Evolutionary conservation across 805 yeast species (phyloP), one percentile per base, ranked within the genome.

Genomic region (Nematodospora valgi): DNA sequence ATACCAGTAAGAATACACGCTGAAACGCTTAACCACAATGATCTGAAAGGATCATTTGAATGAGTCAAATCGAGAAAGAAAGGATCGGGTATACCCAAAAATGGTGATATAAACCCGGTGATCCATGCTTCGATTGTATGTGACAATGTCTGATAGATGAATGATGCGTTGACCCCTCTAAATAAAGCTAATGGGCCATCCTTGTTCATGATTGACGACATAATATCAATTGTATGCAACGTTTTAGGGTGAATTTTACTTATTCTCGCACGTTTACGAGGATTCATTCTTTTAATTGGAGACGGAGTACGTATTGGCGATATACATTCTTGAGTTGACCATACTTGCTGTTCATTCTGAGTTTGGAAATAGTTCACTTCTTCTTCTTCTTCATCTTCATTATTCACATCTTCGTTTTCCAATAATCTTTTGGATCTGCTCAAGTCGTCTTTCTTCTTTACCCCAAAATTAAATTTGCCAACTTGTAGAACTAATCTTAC

Each of bases 61-160:
- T 85, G 93, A 14, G 86, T 71, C 33, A 84, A 71, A 44, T 86
- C 95, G 46, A 87, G 80, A 54, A 87, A 82, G 42, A 80, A 78
- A 3, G 96, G 96, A 54, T 89, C 97, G 0, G 96, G 95, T 20
- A 87, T 76, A 13, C 84, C 82, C 34, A 85, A 57, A 30, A 86
- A 62, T 2, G 96, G 93, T 4, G 96, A 80, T 6, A 88, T 54
- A 43, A 89, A 76, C 3, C 96, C 96, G 0, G 94, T 83, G 31
- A 88, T 69, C 97, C 98, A 89, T 1, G 96, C 86, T 51, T 86
- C 91, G 30, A 88, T 62, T 0, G 95, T 83, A 32, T 79, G 76
- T 2, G 82, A 76, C 13, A 87, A 64, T 0, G 95, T 83, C 35
- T 75, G 82, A 52, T 83, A 73, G 13, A 93, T 68, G 49, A 88